phyloP scores from a whole-genome alignment of 2,329 filamentous ascomycete genomes.

The Trichocomaceae sp. region DNA sequence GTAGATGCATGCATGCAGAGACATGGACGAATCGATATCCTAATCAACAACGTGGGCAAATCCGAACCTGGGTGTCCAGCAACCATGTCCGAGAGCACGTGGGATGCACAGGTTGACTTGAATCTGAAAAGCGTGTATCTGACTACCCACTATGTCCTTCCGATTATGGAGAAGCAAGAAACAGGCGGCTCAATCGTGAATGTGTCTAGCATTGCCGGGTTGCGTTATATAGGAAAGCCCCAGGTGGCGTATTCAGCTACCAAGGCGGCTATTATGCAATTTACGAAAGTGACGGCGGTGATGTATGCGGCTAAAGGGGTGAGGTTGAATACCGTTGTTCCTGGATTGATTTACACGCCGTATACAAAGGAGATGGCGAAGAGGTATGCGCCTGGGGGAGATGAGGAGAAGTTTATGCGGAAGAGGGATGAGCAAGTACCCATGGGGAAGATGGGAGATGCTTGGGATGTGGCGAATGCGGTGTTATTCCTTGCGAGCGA shows the following conservation, averaged over 20 bases:
- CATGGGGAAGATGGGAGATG: constrained; percentile 36
- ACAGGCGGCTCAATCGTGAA: constrained; percentile 35
- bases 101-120: constrained; percentile 46
- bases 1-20: constrained; percentile 48
- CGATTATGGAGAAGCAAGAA: constrained; percentile 29
- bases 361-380: constrained; percentile 41
- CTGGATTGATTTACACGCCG: constrained; percentile 52
- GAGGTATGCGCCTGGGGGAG: constrained; percentile 38
- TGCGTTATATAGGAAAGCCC: constrained; percentile 47
- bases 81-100: constrained; percentile 42
- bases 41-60: constrained; percentile 55
- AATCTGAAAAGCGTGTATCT: constrained; percentile 37
- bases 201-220: constrained; percentile 38
- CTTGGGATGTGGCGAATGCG: constrained; percentile 62
- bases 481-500: constrained; percentile 64
- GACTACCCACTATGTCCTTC: constrained; percentile 28
- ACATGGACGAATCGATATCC: constrained; percentile 52
- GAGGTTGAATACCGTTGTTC: constrained; percentile 49
- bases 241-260: constrained; percentile 50
- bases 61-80: constrained; percentile 48
- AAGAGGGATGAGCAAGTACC: constrained; percentile 28
- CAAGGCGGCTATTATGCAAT: constrained; percentile 47
- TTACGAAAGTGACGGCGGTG: constrained; percentile 44
- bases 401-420: constrained; percentile 39
- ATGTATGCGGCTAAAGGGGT: constrained; percentile 35